Base-by-base conservation (phyloP, 768 basidiomycete genomes). In the Phanerochaete sordida region DNA sequence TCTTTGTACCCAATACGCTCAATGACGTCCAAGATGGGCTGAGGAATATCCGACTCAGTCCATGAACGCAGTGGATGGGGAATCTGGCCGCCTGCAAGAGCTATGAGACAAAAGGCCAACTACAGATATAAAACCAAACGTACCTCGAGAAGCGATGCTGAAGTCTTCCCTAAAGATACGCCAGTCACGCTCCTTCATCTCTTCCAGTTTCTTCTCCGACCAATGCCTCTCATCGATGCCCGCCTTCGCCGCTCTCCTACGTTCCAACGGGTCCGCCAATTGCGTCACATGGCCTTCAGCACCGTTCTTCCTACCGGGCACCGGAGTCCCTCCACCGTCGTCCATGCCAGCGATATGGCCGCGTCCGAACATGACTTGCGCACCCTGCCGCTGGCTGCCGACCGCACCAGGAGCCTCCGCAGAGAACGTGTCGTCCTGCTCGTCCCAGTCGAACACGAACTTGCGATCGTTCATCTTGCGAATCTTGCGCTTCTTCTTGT, bases 361-460 rank as follows among this genome's bases (percentile, higher is more conserved):
- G 16, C 91, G 79, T 19, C 91, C 93, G 76, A 91, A 93, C 90
- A 93, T 93, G 43, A 93, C 84, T 67, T 91, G 90, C 2, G 91
- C 90, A 19, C 89, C 90, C 70, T 92, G 91, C 27, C 90, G 80
- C 57, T 86, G 85, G 55, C 81, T 81, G 1, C 88, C 90, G 4
- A 84, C 81, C 6, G 86, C 86, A 15, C 83, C 78, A n/a, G 88
- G 87, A 16, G 89, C 84, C 68, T 91, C 91, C 30, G 82, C 85
- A 8, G 84, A 78, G 68, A 91, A 88, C 15, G 97, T 99, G 72
- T 99, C 97, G 68, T 99, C 97, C 72, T 90, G 90, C 51, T 87
- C 87, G 69, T 96, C 95, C 97, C 97, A 99, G 72, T 98, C 97
- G 69, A 99, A 99, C n/a, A 96, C 92, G 70, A 98, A 94, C 75